A percentile compares a stretch with the other conserved stretches of the same genome.
These are phyloP conservation scores for Amaranthus palmeri DNA, from an alignment of 148 eudicot genomes.

Conservation along the genomic window DNA sequence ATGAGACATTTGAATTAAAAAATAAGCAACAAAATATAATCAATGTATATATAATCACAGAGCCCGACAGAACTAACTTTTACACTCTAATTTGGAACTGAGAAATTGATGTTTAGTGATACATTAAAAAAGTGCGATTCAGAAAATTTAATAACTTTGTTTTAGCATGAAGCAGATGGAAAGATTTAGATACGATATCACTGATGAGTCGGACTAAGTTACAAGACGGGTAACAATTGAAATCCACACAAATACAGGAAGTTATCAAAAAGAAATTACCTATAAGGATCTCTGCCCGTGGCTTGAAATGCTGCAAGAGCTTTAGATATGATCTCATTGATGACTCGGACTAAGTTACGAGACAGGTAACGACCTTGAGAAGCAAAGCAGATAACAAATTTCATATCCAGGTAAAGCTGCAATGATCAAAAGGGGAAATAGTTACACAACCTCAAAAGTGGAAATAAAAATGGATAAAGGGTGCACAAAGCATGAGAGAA, in stretches of 20 bases:
- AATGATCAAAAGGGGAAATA: neutral
- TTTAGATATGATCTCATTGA: slow-evolving; percentile 75
- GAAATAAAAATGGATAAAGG: slow-evolving; percentile 3
- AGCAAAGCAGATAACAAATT: slow-evolving; percentile 82
- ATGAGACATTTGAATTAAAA: neutral
- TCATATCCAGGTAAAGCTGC: slow-evolving; percentile 96
- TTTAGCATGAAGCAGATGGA: neutral
- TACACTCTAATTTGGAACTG: too few relatives aligned
- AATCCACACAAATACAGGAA: neutral
- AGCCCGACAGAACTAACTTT: neutral
- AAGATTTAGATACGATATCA: too few relatives aligned
- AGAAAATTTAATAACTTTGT: neutral
- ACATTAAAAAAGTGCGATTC: neutral
- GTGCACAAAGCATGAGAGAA: neutral
- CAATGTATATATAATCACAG: neutral
- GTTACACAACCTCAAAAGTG: neutral
- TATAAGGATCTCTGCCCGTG: slow-evolving; percentile 80
- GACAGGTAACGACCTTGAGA: slow-evolving; percentile 91
- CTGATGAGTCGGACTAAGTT: too few relatives aligned
- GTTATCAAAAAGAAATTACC: slow-evolving; percentile 34
- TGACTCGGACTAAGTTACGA: slow-evolving; percentile 73
- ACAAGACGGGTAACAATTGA: neutral
- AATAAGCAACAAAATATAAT: neutral
- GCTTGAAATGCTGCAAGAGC: slow-evolving; percentile 71
- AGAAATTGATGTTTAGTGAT: neutral